phyloP scores from a whole-genome alignment of 2,329 filamentous ascomycete genomes.

The Leptographium lundbergii region DNA sequence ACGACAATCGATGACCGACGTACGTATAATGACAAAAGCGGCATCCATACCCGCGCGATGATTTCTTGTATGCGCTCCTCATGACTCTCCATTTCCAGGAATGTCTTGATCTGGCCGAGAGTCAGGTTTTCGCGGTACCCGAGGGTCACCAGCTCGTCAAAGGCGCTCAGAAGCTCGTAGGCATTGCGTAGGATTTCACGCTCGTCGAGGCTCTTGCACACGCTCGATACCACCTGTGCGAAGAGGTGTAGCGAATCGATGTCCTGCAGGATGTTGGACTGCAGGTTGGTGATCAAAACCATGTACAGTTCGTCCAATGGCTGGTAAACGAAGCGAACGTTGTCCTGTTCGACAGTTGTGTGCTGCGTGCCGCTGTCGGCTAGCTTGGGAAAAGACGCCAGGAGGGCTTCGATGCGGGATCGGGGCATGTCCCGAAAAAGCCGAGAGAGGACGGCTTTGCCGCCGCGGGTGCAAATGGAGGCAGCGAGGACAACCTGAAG shows the following conservation, averaged over 20 bases:
- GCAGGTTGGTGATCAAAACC: conserved; percentile 97
- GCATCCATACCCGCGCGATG: conserved; percentile 62
- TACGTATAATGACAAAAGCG: background rate
- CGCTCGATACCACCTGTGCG: conserved; percentile 90
- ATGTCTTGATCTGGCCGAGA: conserved; percentile 95
- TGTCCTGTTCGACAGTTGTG: conserved; percentile 97
- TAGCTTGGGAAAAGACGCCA: conserved; percentile 95
- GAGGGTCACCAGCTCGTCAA: conserved; percentile 91
- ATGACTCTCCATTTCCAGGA: conserved; percentile 98
- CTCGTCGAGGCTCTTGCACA: conserved; percentile 93
- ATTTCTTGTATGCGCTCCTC: conserved; percentile 99
- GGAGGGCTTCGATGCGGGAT: conserved; percentile 88
- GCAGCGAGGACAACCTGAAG: conserved; percentile 88
- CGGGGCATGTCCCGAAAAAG: conserved; percentile 97
- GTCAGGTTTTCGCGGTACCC: conserved; percentile 95
- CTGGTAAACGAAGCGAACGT: conserved; percentile 98
- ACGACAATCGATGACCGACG: background rate
- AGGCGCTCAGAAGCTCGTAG: conserved; percentile 90
- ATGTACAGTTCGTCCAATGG: conserved; percentile 98
- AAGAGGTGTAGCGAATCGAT: conserved; percentile 98
- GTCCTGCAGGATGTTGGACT: conserved; percentile 98
- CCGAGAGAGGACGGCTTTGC: conserved; percentile 94
- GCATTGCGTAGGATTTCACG: conserved; percentile 89
- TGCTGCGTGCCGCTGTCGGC: conserved; percentile 94
- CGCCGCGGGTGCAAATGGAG: conserved; percentile 95